Percentiles rank a stretch among this genome's conserved stretches.
phyloP scores from a whole-genome alignment of 2,329 filamentous ascomycete species.

The Bipolaris cookei region DNA sequence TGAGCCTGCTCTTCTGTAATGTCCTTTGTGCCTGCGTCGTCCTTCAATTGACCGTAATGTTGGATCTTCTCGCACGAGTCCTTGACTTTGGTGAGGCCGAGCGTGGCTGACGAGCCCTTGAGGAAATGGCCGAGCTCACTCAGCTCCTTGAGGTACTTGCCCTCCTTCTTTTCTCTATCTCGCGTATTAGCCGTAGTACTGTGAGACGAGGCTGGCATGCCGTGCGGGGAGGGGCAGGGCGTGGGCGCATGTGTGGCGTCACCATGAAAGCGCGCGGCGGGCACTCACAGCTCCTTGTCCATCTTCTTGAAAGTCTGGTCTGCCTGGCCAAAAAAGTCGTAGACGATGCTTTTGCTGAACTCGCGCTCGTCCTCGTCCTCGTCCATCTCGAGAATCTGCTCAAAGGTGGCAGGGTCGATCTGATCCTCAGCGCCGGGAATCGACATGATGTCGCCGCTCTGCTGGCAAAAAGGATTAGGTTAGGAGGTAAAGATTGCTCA shows the following conservation, averaged over 20 bases:
- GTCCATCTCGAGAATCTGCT: constrained; percentile 98
- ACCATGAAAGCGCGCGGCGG: constrained; percentile 4
- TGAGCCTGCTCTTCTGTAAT: constrained; percentile 72
- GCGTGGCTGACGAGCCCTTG: constrained; percentile 94
- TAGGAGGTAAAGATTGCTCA: constrained; percentile 1
- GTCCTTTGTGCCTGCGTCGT: constrained; percentile 72
- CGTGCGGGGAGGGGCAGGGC: not conserved
- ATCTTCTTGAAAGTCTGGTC: constrained; percentile 85
- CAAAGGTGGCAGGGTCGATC: constrained; percentile 82
- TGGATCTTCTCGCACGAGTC: constrained; percentile 97
- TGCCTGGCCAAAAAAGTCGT: constrained; percentile 91
- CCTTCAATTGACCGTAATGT: constrained; percentile 83
- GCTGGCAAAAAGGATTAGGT: constrained; percentile 10
- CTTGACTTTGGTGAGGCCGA: constrained; percentile 88
- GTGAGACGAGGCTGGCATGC: not conserved
- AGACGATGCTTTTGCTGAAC: constrained; percentile 87
- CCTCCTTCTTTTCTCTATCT: constrained; percentile 67
- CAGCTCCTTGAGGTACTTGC: constrained; percentile 65
- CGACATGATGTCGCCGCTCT: constrained; percentile 47
- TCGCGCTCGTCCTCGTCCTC: constrained; percentile 84
- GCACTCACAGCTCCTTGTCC: constrained; percentile 79
- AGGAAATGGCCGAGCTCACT: constrained; percentile 92
- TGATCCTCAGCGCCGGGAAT: constrained; percentile 72
- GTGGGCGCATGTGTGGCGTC: not conserved
- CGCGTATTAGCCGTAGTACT: constrained; percentile 17